phyloP scores from a whole-genome alignment of 129 eudicot species.

The Rutidosis leptorrhynchoides region DNA sequence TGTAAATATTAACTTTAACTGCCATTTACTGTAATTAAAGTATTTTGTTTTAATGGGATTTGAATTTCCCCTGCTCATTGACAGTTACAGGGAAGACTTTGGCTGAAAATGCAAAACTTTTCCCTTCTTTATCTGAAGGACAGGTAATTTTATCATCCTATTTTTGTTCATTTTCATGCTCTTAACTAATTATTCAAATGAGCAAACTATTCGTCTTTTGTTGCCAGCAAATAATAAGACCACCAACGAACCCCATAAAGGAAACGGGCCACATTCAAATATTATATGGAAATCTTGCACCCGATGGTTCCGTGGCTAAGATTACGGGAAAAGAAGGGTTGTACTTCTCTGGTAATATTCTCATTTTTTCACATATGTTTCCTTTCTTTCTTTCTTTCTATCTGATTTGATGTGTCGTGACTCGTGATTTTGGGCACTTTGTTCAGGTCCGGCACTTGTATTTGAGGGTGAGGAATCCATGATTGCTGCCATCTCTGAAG shows the following conservation, averaged over 20 bases:
- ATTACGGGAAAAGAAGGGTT: conserved; percentile 98
- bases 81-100: conserved; percentile 91
- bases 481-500: conserved; percentile 83
- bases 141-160: conserved; percentile 53
- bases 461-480: conserved; percentile 98
- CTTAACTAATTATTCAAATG: neutral
- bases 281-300: conserved; percentile 93
- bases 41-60: no score
- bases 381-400: neutral
- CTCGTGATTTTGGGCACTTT: neutral
- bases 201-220: conserved; percentile 9
- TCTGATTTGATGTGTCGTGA: neutral
- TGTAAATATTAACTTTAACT: no score
- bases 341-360: conserved; percentile 40
- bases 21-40: no score
- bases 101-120: conserved; percentile 86
- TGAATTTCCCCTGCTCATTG: no score
- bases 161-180: neutral
- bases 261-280: conserved; percentile 93
- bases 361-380: neutral
- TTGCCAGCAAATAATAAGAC: conserved; percentile 85
- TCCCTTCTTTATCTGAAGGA: conserved; percentile 79
- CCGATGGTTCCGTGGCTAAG: conserved; percentile 97
- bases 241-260: conserved; percentile 83
- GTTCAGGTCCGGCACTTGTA: conserved; percentile 80